Base-by-base conservation (phyloP, 2,329 filamentous ascomycete genomes). In the Diaporthe capsici region DNA sequence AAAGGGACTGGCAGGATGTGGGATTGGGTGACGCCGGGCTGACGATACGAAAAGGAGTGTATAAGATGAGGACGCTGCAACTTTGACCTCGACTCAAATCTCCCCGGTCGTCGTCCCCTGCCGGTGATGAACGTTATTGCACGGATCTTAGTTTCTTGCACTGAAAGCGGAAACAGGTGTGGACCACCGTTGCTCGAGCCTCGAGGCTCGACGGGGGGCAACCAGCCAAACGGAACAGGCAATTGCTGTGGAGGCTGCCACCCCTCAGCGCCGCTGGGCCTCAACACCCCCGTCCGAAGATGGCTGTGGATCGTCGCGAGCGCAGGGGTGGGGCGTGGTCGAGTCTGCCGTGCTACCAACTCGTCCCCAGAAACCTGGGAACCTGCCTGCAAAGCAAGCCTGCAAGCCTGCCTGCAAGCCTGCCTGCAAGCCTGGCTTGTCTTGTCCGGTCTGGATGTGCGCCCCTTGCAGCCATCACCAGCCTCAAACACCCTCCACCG, bases 121-220 rank as follows among this genome's bases (percentile, higher is more conserved):
- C 65, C 65, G 9, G 65, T 70, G 49, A 70, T 70, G 65, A 70
- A 55, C 47, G 65, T 70, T 70, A 70, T 70, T 70, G 65, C 65
- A 70, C 65, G 65, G 65, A 70, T 70, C 34, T 70, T 70, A 70
- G 55, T 70, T 70, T 70, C n/a, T 70, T 31, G 65, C 65, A 70
- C 65, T 51, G 65, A 70, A 55, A 42, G 65, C 65, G 65, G 65
- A 55, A 70, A 55, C 65, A 55, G 47, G 65, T 53, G 65, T 55
- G 65, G 65, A 34, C 65, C 65, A 70, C 65, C n/a, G 65, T 44
- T 55, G 58, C 71, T 73, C 71, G 58, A 55, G 71, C 71, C 60
- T 55, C 58, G 71, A 73, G 20, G 13, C 28, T n/a, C 13, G 61
- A 47, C 25, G 57, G 58, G 57, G 34, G 47, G 42, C 58, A 20